Evolutionary conservation across 805 yeast genomes (phyloP), one percentile per base, ranked within the genome.

Genomic region (Suhomyces vadensis): DNA sequence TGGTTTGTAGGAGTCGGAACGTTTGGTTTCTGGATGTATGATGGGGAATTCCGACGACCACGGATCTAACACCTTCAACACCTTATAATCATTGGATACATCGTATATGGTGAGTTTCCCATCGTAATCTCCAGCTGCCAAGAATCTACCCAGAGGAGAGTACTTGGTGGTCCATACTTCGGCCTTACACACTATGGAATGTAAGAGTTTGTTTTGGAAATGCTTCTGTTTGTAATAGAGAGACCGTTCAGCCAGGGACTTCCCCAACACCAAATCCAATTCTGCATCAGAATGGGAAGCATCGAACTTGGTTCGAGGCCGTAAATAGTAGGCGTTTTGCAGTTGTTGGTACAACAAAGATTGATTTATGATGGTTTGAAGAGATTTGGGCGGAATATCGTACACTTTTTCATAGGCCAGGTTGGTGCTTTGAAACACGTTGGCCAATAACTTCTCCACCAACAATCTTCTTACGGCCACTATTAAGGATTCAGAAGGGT

Each of bases 161-260:
- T 87, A 90, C 45, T 78, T 78, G 10, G 85, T 73, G 57, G 74
- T 85, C 97, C 97, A 91, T 9, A 88, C 92, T 60, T 91, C 96
- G 56, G 83, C 81, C 1, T 67, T 61, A 35, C 73, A 69, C 1
- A 64, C 51, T 5, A 86, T 63, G 0, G 75, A 71, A 44, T 73
- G 71, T 9, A 77, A 56, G 3, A 77, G 61, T 2, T 65, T 66
- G 16, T 71, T 71, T 1, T 89, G 88, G 47, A 79, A 76, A 7
- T 35, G 23, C 16, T 39, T 45, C 6, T 31, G 21, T 24, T 44
- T 47, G 23, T 42, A 50, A 39, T 42, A 35, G 10, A 38, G 36
- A 16, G 37, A 27, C 10, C 40, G 20, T 5, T 38, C 27, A 6
- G 31, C 9, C 1, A 37, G 31, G 2, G 37, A 35, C 33, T 45